A percentile compares a stretch with the other conserved stretches of the same genome.
Conservation (phyloP, 495 filamentous ascomycete genomes). For the Chaetomium cochliodes region DNA sequence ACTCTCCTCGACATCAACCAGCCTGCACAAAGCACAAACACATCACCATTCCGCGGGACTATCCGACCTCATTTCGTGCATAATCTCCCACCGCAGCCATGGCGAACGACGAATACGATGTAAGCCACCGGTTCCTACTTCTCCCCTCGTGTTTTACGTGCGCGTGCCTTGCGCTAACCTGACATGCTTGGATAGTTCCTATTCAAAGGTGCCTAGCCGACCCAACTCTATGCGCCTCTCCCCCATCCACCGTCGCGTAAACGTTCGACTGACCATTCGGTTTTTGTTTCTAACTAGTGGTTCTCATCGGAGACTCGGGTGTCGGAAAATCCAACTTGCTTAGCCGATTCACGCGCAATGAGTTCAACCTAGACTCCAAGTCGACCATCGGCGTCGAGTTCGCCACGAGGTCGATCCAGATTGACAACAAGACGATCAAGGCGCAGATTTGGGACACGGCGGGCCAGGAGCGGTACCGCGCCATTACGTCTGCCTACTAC, state of each 20-base stretch:
- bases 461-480: constrained; percentile 97
- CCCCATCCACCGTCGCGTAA: constrained; percentile 20
- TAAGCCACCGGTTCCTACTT: constrained; percentile 52
- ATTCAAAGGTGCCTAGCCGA: constrained; percentile 79
- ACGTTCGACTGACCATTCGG: constrained; percentile 35
- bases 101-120: constrained; percentile 99
- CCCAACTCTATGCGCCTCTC: constrained; percentile 10
- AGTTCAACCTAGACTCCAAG: constrained; percentile 99
- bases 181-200: constrained; percentile 70
- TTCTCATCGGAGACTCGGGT: constrained; percentile 97
- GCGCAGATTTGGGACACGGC: constrained; percentile 99
- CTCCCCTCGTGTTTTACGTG: constrained; percentile 11
- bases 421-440: constrained; percentile 99
- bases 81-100: constrained; percentile 52
- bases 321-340: constrained; percentile 99
- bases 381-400: constrained; percentile 99
- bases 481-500: constrained; percentile 99
- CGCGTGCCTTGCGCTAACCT: constrained; percentile 36
- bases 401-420: constrained; percentile 96
- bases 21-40: constrained; percentile 28
- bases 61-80: constrained; percentile 21
- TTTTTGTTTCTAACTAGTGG: constrained; percentile 60
- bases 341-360: constrained; percentile 98
- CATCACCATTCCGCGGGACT: constrained; percentile 27
- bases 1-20: constrained; percentile 34